These are phyloP conservation scores for Leucocoprinus leucothites DNA, from an alignment of 768 basidiomycete genomes.

Conservation along the genomic window DNA sequence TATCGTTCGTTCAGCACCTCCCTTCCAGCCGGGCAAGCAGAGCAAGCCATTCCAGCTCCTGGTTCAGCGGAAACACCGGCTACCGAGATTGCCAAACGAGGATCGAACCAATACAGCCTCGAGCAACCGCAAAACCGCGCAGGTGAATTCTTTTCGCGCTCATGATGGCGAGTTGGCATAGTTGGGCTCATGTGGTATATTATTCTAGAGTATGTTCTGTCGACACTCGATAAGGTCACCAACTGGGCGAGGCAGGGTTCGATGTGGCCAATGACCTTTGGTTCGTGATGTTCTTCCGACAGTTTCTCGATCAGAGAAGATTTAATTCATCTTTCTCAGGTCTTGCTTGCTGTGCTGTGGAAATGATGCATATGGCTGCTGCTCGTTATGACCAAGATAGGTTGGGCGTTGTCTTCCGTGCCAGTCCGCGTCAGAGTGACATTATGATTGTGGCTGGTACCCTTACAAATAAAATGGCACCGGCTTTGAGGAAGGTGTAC, in stretches of 20 bases:
- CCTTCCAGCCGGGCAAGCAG: slow-evolving; percentile 33
- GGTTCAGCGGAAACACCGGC: slow-evolving; percentile 47
- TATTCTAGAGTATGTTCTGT: slow-evolving; percentile 90
- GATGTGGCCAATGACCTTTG: slow-evolving; percentile 99
- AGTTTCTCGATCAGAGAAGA: neutral
- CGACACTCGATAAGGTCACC: slow-evolving; percentile 92
- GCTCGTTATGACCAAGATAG: slow-evolving; percentile 98
- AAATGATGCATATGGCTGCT: slow-evolving; percentile 99
- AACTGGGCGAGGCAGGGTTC: slow-evolving; percentile 98
- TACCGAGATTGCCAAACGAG: slow-evolving; percentile 70
- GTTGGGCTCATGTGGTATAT: neutral
- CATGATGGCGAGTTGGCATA: neutral
- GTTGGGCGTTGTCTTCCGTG: slow-evolving; percentile 96
- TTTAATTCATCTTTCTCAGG: slow-evolving; percentile 40
- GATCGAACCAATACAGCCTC: slow-evolving; percentile 81
- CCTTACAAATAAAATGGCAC: slow-evolving; percentile 99
- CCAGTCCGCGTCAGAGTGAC: slow-evolving; percentile 96
- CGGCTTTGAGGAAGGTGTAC: slow-evolving; percentile 93
- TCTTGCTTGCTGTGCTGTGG: slow-evolving; percentile 98
- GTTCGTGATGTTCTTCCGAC: slow-evolving; percentile 26
- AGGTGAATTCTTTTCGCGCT: slow-evolving; percentile 44
- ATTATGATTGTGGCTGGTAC: slow-evolving; percentile 99
- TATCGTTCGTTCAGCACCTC: slow-evolving; percentile 58
- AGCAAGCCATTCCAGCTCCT: slow-evolving; percentile 29
- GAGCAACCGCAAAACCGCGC: slow-evolving; percentile 89